Base-by-base conservation (phyloP, 306 rosid species). In the Oxytropis ochrocephala region DNA sequence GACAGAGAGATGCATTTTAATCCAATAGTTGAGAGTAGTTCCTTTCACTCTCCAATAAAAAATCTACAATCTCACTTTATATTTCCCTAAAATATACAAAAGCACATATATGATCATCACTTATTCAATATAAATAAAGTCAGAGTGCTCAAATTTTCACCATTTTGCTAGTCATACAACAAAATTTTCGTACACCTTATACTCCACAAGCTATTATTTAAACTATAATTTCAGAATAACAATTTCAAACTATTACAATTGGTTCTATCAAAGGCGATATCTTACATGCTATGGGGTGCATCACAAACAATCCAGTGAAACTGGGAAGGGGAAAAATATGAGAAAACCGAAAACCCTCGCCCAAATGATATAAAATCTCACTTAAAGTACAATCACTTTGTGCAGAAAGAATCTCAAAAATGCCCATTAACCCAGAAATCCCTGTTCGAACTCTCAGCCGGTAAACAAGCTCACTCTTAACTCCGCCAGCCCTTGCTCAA, bases 401-500 rank as follows among this genome's bases (percentile, higher is more conserved):
- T 79, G 86, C 86, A 85, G 75, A 90, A 88, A 88, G 88, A 90
- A 85, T 82, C 70, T 81, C 86, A 79, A 83, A 89, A 85, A 78
- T 85, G 79, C 76, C 85, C 63, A 84, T 83, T 89, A 67, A 78
- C 88, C 87, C 85, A 36, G 78, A 69, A 84, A 86, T 76, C 82
- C 82, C 79, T 67, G 82, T 78, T 79, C 81, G 75, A 81, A 83
- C 82, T 79, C 84, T 65, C 73, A 56, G 87, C 85, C 70, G 80
- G 79, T 65, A 83, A 79, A 79, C 81, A 73, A 79, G 80, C 86
- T 83, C 86, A 75, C 77, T 54, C 80, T 73, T 70, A 72, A 79
- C 67, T 75, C 90, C 88, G 89, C 90, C 88, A 84, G 97, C 96
- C 85, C 96, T 81, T 42, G 95, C 91, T 82, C 73, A 48, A 48